Percentiles rank a stretch among this genome's conserved stretches.
These are phyloP conservation scores for Catenaria anguillulae DNA, from an alignment of 371 early-diverging fungal genomes.

Conservation along the genomic window DNA sequence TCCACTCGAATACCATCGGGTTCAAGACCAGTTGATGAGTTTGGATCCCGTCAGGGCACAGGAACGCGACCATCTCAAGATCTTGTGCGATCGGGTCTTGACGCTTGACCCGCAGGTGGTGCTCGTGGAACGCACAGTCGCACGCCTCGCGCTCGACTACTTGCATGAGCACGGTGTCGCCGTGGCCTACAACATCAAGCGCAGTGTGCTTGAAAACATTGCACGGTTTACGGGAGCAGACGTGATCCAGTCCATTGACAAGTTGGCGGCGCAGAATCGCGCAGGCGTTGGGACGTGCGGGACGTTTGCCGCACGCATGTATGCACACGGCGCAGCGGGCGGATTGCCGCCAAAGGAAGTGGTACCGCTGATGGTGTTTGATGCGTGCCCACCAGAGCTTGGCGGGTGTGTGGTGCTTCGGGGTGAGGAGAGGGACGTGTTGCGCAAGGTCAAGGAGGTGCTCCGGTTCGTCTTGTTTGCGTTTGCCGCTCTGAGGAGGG, in stretches of 20 bases:
- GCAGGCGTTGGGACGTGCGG: conserved; percentile 62
- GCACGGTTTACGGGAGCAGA: conserved; percentile 71
- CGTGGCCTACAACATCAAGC: conserved; percentile 69
- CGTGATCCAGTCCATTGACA: conserved; percentile 60
- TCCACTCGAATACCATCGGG: conserved; percentile 70
- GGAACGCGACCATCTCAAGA: conserved; percentile 65
- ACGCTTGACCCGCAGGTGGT: conserved; percentile 62
- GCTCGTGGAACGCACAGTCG: conserved; percentile 55
- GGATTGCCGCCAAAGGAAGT: conserved; percentile 15
- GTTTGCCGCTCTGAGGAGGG: conserved; percentile 9
- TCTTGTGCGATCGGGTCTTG: conserved; percentile 55
- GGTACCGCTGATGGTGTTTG: conserved; percentile 72
- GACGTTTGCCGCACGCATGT: conserved; percentile 54
- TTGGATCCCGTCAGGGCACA: conserved; percentile 67
- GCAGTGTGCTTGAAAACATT: conserved; percentile 55
- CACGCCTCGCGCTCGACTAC: conserved; percentile 63
- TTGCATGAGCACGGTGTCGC: conserved; percentile 57
- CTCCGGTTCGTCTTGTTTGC: conserved; percentile 44
- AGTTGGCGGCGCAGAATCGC: conserved; percentile 27
- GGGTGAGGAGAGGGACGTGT: conserved; percentile 45
- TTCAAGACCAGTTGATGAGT: conserved; percentile 60
- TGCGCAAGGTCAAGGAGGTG: conserved; percentile 56
- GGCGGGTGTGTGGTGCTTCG: conserved; percentile 78
- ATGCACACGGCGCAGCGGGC: conserved; percentile 35
- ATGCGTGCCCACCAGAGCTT: conserved; percentile 56